Base-by-base conservation (phyloP, 2,329 filamentous ascomycete species). In the Colletotrichum salicis region DNA sequence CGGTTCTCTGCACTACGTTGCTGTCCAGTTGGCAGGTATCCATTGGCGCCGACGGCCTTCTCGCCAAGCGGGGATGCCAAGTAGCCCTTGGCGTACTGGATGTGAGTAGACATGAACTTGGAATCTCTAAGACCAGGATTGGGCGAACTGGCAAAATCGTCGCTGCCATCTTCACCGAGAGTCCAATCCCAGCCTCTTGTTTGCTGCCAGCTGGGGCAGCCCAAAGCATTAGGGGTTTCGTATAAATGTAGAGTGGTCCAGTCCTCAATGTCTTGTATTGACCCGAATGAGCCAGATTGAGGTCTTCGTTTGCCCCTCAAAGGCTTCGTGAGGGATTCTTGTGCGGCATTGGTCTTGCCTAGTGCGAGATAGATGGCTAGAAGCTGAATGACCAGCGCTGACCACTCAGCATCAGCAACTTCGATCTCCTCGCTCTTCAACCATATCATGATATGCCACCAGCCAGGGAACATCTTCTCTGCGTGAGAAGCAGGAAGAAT, bases 371-470 rank as follows among this genome's bases (percentile, higher is more conserved):
- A 92, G 70, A 93, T 85, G 4, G 89, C 84, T 57, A 94, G 86
- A 3, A 95, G 80, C 11, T 92, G 84, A 11, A 93, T 85, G 3
- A 90, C 85, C 58, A 93, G 79, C 2, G 91, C 89, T 4, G 91
- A 92, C 93, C 93, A 95, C 79, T 95, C 93, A 1, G 83, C 69
- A 73, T 92, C 86, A 4, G 81, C 80, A 15, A 85, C 78, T 8
- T 83, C 78, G 4, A 86, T 81, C 4, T 86, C 83, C 67, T 86
- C 86, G 12, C 81, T 77, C 35, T 83, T 82, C 52, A 94, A 83
- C 93, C 93, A 96, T 73, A 90, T 89, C 81, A 93, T 88, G 24
- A 89, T 86, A 77, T 94, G 91, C 88, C 93, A 93, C 92, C 93
- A 95, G 2, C 88, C 90, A 11, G 91, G 86, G 68, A 93, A 82